Base-by-base conservation (phyloP, 345 rosid genomes). In the Ceriops decandra region DNA sequence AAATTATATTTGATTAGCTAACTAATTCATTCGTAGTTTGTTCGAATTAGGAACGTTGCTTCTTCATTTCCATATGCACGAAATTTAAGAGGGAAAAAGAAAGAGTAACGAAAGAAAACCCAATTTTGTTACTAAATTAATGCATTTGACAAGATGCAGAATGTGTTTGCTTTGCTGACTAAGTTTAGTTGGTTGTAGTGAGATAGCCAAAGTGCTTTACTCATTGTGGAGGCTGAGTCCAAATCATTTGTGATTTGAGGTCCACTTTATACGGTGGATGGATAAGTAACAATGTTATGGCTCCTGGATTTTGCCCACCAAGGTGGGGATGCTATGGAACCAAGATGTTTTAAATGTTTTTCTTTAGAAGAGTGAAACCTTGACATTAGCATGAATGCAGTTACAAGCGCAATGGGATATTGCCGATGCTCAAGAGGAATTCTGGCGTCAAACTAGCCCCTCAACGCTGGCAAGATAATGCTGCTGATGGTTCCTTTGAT, bases 381-480 rank as follows among this genome's bases (percentile, higher is more conserved):
- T 42, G 49, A 42, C 66, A 72, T 76, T 80, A 13, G 66, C 65
- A 1, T 68, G 61, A 32, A n/a, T 17, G 68, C 74, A 95, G 99
- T 13, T 91, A 95, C 81, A 95, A 95, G 85, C 81, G 96, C 33
- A 95, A 90, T 81, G 97, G 99, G 19, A 95, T 95, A 51, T 79
- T 91, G 80, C 95, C 93, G 28, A 91, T 90, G 97, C 91, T 95
- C 69, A 95, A 95, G 74, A 89, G 99, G 75, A 95, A 95, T 75
- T 72, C 71, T 31, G 64, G 84, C 16, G 91, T 90, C 67, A 91
- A 91, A 75, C 71, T 83, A 60, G 96, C 97, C 27, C 99, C 99
- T 0, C 99, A 95, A 62, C 87, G 96, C 24, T 95, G 99, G 97
- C 97, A 95, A 80, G 93, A 91, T 17, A 95, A 91, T 78, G 91